Conservation (phyloP, 257 asterid genomes). For the Solanum chaucha region DNA sequence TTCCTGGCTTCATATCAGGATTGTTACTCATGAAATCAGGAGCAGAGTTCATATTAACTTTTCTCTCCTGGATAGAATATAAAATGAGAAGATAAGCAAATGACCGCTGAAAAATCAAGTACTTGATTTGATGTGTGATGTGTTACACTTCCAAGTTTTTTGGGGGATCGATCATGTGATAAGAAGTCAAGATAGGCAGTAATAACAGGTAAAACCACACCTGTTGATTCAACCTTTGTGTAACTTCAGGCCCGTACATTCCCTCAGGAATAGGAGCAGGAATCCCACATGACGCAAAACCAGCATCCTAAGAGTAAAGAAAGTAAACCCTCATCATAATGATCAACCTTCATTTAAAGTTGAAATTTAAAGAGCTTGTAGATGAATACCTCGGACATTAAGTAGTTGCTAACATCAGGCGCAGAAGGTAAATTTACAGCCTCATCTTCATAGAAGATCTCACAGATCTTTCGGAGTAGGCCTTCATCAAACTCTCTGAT, state of each 20-base stretch:
- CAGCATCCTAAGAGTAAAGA: constrained; percentile 45
- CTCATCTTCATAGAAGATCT: constrained; percentile 80
- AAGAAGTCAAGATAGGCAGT: not conserved
- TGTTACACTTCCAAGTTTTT: not conserved
- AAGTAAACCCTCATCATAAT: constrained; percentile 4
- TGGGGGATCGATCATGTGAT: not conserved
- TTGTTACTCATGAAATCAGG: constrained; percentile 28
- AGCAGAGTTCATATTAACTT: constrained; percentile 25
- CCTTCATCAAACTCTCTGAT: constrained; percentile 84
- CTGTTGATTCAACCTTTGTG: constrained; percentile 43
- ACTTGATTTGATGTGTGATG: not conserved
- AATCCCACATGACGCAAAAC: constrained; percentile 59
- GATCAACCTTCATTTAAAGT: not conserved
- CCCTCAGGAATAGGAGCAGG: constrained; percentile 61
- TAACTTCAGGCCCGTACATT: constrained; percentile 69
- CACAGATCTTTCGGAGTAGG: constrained; percentile 50
- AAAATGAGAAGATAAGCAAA: not conserved
- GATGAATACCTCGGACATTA: constrained; percentile 73
- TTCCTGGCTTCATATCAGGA: constrained; percentile 51
- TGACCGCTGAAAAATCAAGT: not conserved
- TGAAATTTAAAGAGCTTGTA: not conserved
- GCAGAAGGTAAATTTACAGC: constrained; percentile 63
- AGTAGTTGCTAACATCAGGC: constrained; percentile 92
- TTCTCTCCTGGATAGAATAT: constrained; percentile 56
- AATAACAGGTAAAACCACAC: constrained; percentile 19